Base-by-base conservation (phyloP, 371 early-diverging fungal species). In the Mortierella sp. region DNA sequence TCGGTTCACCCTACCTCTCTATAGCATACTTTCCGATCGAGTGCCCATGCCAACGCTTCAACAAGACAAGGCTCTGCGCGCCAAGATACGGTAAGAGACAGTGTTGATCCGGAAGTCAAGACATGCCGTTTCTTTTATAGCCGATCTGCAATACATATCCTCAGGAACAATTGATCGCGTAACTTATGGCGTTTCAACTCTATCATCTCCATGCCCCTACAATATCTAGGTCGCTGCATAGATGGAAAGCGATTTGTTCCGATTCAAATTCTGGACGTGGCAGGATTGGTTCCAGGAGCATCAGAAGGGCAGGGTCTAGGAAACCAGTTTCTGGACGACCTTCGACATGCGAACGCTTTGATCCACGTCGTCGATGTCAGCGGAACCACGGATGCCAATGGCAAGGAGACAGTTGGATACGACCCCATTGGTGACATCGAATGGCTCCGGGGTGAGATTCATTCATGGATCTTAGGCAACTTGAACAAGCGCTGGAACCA, bases 301-400 rank as follows among this genome's bases (percentile, higher is more conserved):
- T 93, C 94, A 8, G 90, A 92, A 72, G 96, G 96, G 12, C 88
- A 89, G 54, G 95, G 93, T 0, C 88, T 96, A 58, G 96, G 96
- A 21, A 96, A 96, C 82, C 93, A 93, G 77, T 96, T 96, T 76
- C 80, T 96, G 54, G 96, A 96, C 78, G 96, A 96, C 78, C 85
- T 96, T 73, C 90, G 96, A 65, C 91, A 91, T 32, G 96, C 96
- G 51, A 92, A 95, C 72, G 94, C 91, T 16, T 87, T 96, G 75
- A 93, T 96, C 75, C 96, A 96, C 77, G 95, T 96, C 44, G 96
- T 96, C 3, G 96, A 96, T 79, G 95, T 93, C 43, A 93, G 93
- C 48, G 96, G 96, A 1, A 96, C 95, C 1, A 96, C 96, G 0
- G 96, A 96, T 78, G 93, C 90, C 16, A 89, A 88, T 60, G 96